These are phyloP conservation scores for Aureobasidium subglaciale DNA, from an alignment of 2,329 filamentous ascomycete species.

Conservation along the genomic window DNA sequence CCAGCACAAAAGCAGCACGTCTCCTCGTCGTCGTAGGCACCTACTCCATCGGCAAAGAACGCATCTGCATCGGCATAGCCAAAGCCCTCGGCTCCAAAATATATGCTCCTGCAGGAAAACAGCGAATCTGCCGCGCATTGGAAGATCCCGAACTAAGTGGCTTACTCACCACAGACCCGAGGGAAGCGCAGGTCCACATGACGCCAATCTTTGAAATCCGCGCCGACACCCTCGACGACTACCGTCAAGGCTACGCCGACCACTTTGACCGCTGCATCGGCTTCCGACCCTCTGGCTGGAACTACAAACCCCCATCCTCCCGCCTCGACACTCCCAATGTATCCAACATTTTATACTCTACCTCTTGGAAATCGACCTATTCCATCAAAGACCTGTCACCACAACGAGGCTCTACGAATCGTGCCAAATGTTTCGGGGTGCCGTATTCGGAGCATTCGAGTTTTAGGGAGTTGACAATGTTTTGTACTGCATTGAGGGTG, in stretches of 20 bases:
- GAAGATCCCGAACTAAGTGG: conserved; percentile 75
- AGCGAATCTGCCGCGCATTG: conserved; percentile 74
- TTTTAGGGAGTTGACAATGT: conserved; percentile 90
- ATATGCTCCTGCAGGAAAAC: conserved; percentile 75
- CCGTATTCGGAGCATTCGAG: conserved; percentile 95
- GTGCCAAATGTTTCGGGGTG: conserved; percentile 84
- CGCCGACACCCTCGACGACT: conserved; percentile 83
- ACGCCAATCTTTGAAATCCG: conserved; percentile 91
- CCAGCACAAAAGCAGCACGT: conserved; percentile 46
- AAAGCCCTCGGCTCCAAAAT: conserved; percentile 81
- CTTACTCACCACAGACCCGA: conserved; percentile 71
- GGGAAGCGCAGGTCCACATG: conserved; percentile 93
- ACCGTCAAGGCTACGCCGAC: conserved; percentile 70
- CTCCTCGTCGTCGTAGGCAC: conserved; percentile 90
- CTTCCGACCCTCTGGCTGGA: conserved; percentile 91
- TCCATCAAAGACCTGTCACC: conserved; percentile 64
- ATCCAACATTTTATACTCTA: conserved; percentile 56
- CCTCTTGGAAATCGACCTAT: conserved; percentile 71
- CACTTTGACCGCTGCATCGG: conserved; percentile 83
- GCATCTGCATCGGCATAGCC: conserved; percentile 88
- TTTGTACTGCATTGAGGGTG: conserved; percentile 78
- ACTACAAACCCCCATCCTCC: conserved; percentile 66
- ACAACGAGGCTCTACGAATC: conserved; percentile 73
- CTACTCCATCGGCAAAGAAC: conserved; percentile 96
- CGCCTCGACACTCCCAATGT: conserved; percentile 57